These are phyloP conservation scores for Termitomyces sp. DNA, from an alignment of 768 basidiomycete genomes.

Conservation along the genomic window DNA sequence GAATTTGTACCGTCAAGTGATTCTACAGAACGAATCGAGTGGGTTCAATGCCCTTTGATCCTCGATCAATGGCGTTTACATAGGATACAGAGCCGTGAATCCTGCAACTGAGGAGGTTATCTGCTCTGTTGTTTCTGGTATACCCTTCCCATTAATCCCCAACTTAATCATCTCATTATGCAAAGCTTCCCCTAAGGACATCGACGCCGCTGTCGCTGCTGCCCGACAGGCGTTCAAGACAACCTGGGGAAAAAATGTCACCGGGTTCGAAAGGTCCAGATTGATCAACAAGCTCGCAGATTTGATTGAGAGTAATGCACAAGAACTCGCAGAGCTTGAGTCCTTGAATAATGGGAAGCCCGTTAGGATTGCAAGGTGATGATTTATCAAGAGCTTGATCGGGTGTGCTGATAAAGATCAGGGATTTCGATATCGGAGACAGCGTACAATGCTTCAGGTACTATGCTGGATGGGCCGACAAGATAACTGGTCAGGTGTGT, in stretches of 20 bases:
- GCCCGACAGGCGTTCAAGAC: constrained; percentile 80
- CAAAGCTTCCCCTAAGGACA: constrained; percentile 64
- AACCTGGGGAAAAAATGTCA: constrained; percentile 85
- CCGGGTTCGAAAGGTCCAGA: constrained; percentile 76
- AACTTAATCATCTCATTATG: neutral
- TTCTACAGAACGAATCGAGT: constrained; percentile 61
- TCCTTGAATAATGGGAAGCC: constrained; percentile 90
- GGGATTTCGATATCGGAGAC: constrained; percentile 80
- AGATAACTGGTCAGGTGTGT: constrained; percentile 78
- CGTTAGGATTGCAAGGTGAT: constrained; percentile 42
- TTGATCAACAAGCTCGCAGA: constrained; percentile 84
- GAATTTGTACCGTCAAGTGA: constrained; percentile 78
- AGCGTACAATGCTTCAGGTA: constrained; percentile 76
- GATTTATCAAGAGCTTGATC: neutral
- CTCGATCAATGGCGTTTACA: constrained; percentile 19
- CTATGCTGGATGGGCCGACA: constrained; percentile 96
- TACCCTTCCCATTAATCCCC: neutral
- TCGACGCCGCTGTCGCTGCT: constrained; percentile 78
- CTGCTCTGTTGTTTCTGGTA: constrained; percentile 63
- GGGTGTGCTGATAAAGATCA: constrained; percentile 18
- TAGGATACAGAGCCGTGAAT: constrained; percentile 55
- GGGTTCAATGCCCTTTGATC: constrained; percentile 16
- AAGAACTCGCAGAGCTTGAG: constrained; percentile 82
- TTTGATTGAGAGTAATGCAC: constrained; percentile 78
- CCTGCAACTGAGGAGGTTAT: constrained; percentile 76